These are phyloP conservation scores for Serendipita indica DNA, from an alignment of 768 basidiomycete species.

Conservation along the genomic window DNA sequence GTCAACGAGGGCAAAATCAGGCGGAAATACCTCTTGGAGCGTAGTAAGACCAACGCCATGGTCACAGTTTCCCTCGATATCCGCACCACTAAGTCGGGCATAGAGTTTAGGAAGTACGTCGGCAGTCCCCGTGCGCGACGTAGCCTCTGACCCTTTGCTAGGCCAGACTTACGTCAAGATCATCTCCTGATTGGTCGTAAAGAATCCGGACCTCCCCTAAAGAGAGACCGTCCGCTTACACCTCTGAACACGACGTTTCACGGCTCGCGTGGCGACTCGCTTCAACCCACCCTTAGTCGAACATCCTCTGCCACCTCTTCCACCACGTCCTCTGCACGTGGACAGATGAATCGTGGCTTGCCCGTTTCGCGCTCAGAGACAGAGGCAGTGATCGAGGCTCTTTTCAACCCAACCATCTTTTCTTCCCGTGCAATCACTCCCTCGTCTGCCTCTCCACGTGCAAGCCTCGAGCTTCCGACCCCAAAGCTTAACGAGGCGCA, in stretches of 20 bases:
- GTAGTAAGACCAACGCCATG: constrained; percentile 65
- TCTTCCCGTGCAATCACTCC: not conserved
- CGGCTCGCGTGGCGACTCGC: not conserved
- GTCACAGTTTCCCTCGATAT: not conserved
- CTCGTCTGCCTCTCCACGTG: not conserved
- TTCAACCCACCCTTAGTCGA: not conserved
- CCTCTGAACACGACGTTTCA: not conserved
- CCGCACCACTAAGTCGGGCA: not conserved
- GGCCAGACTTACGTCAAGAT: not conserved
- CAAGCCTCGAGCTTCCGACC: not conserved
- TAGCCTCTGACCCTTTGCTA: not conserved
- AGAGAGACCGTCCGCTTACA: not conserved
- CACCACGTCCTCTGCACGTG: not conserved
- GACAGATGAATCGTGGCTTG: not conserved
- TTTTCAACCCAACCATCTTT: constrained; percentile 5
- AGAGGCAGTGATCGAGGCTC: constrained; percentile 6
- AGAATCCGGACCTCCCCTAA: not conserved
- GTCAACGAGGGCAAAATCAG: constrained; percentile 42
- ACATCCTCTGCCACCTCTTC: not conserved
- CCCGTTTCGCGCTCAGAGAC: not conserved
- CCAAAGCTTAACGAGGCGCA: not conserved
- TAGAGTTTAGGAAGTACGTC: not conserved
- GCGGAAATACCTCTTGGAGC: constrained; percentile 48
- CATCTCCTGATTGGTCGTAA: not conserved
- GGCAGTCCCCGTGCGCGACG: not conserved